Evolutionary conservation across 2,329 filamentous ascomycete species (phyloP).

Genomic region (Fusarium nelsonii): DNA sequence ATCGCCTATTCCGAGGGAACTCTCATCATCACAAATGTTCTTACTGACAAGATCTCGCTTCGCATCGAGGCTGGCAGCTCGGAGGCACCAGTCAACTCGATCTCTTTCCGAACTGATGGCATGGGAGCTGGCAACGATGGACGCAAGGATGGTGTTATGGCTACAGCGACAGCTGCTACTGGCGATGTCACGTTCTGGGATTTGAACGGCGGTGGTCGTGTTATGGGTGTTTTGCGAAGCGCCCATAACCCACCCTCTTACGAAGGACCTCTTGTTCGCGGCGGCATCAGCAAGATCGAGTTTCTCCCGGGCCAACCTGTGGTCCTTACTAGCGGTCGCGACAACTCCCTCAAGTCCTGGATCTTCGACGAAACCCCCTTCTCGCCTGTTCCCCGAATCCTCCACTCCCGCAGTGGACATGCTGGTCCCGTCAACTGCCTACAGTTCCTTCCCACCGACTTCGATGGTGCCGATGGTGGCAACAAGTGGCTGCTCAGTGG

Average conservation of each 20-base stretch:
- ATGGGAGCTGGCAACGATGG: constrained; percentile 90
- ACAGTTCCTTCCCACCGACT: constrained; percentile 86
- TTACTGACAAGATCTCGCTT: constrained; percentile 79
- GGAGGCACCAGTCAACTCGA: constrained; percentile 78
- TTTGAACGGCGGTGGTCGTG: constrained; percentile 86
- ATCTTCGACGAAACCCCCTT: constrained; percentile 95
- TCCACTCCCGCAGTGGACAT: constrained; percentile 90
- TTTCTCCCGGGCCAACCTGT: constrained; percentile 92
- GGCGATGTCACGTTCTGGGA: constrained; percentile 98
- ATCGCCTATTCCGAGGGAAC: constrained; percentile 87
- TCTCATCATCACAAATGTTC: constrained; percentile 83
- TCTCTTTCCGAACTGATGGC: constrained; percentile 91
- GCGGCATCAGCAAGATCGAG: constrained; percentile 87
- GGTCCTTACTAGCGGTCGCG: constrained; percentile 87
- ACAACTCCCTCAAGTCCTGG: constrained; percentile 96
- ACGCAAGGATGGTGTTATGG: constrained; percentile 89
- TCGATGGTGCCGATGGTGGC: constrained; percentile 86
- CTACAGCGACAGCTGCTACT: constrained; percentile 80
- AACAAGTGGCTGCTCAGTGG: constrained; percentile 96
- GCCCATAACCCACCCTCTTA: constrained; percentile 83
- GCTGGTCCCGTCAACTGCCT: constrained; percentile 86
- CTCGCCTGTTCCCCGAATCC: constrained; percentile 83
- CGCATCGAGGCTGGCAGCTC: constrained; percentile 74
- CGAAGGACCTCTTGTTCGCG: constrained; percentile 68
- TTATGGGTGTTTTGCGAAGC: constrained; percentile 86